phyloP scores from a whole-genome alignment of 148 eudicot genomes.

The Silene conica region DNA sequence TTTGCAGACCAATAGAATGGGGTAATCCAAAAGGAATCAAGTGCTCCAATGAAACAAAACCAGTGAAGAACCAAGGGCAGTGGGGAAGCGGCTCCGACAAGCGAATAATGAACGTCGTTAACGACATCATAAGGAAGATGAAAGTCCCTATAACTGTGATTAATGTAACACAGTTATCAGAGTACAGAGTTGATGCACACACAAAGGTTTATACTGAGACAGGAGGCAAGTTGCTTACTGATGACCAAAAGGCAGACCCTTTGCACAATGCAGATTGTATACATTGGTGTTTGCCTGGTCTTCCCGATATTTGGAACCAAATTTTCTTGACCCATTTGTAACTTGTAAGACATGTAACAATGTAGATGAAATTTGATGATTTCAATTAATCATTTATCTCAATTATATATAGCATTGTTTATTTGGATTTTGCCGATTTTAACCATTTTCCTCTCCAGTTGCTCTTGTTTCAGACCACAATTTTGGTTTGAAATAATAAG shows the following conservation, averaged over 20 bases:
- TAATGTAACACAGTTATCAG: conserved; percentile 80
- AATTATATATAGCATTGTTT: too few species aligned
- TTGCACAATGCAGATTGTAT: conserved; percentile 74
- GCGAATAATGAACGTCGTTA: conserved; percentile 59
- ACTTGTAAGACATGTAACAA: not conserved
- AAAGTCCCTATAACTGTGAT: conserved; percentile 59
- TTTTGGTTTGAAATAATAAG: too few species aligned
- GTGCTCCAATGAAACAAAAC: conserved; percentile 85
- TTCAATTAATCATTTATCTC: not conserved
- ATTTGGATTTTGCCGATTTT: too few species aligned
- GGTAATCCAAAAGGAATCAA: conserved; percentile 42
- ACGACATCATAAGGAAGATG: conserved; percentile 50
- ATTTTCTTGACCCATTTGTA: conserved; percentile 60
- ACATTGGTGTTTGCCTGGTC: conserved; percentile 96
- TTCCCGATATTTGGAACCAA: conserved; percentile 93
- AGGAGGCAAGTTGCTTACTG: conserved; percentile 59
- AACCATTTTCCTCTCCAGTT: too few species aligned
- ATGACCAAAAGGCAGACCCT: conserved; percentile 65
- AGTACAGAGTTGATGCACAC: conserved; percentile 76
- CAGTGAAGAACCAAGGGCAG: conserved; percentile 54
- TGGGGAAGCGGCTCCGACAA: conserved; percentile 84
- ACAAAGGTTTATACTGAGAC: conserved; percentile 64
- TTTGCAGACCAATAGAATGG: conserved; percentile 46
- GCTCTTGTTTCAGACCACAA: too few species aligned
- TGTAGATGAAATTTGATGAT: not conserved